phyloP scores from a whole-genome alignment of 2,329 filamentous ascomycete genomes.

The Penicillium capsulatum region DNA sequence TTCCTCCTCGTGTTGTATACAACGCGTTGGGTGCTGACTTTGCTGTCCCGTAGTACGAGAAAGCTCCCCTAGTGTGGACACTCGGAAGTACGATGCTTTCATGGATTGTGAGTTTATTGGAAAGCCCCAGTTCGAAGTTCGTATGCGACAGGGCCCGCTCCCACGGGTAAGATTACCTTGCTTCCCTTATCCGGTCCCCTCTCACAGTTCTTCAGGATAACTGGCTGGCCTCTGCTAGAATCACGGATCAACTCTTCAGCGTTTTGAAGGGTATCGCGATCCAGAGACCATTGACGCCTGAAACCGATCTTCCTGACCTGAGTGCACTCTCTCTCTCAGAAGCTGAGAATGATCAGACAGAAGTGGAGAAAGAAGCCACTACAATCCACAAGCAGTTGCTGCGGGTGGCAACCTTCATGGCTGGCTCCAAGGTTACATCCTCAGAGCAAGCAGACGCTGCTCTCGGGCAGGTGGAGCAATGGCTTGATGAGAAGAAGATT shows the following conservation, averaged over 20 bases:
- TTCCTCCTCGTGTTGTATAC: neutral
- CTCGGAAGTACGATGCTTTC: slow-evolving; percentile 38
- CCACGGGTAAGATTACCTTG: slow-evolving; percentile 31
- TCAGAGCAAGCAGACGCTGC: slow-evolving; percentile 28
- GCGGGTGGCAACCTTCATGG: slow-evolving; percentile 31
- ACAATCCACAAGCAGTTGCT: slow-evolving; percentile 35
- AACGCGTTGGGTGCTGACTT: neutral
- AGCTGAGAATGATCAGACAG: slow-evolving; percentile 32
- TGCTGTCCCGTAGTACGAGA: slow-evolving; percentile 28
- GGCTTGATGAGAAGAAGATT: slow-evolving; percentile 27
- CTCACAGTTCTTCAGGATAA: slow-evolving; percentile 31
- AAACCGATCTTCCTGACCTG: slow-evolving; percentile 27
- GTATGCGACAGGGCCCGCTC: slow-evolving; percentile 37
- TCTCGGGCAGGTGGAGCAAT: slow-evolving; percentile 30
- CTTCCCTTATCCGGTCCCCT: neutral
- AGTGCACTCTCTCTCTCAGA: slow-evolving; percentile 24
- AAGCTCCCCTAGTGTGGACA: slow-evolving; percentile 28
- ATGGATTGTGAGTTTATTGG: slow-evolving; percentile 39
- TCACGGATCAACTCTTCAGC: slow-evolving; percentile 36
- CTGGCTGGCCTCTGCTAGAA: slow-evolving; percentile 33
- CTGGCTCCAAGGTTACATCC: slow-evolving; percentile 31
- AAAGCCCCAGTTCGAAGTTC: slow-evolving; percentile 36
- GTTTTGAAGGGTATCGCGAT: slow-evolving; percentile 30
- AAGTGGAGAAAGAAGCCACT: slow-evolving; percentile 31
- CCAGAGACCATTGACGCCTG: slow-evolving; percentile 30